These are phyloP conservation scores for Alternaria solani DNA, from an alignment of 2,329 filamentous ascomycete genomes.

Conservation along the genomic window DNA sequence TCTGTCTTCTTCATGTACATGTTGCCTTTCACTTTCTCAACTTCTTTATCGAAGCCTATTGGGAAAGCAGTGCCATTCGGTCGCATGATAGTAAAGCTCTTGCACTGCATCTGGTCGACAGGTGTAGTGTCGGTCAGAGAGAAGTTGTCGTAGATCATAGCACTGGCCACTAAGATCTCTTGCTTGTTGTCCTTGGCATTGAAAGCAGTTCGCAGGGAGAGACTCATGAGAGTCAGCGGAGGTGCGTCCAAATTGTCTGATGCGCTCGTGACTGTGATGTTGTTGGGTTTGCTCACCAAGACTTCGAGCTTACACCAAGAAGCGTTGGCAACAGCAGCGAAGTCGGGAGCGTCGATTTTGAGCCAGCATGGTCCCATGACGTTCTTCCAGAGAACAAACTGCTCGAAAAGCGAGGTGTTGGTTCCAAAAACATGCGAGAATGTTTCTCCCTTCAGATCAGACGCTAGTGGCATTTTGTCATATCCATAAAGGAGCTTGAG, in stretches of 20 bases:
- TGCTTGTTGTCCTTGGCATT: conserved; percentile 95
- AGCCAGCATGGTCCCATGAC: conserved; percentile 99
- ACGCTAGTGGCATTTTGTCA: conserved; percentile 77
- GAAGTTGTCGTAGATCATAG: conserved; percentile 90
- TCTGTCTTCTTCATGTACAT: conserved; percentile 86
- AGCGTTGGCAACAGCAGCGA: conserved; percentile 83
- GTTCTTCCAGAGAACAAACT: conserved; percentile 98
- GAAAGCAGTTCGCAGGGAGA: conserved; percentile 85
- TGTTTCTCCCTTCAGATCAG: conserved; percentile 78
- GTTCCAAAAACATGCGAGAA: conserved; percentile 94
- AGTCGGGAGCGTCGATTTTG: conserved; percentile 85
- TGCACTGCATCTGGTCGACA: conserved; percentile 85
- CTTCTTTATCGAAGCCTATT: conserved; percentile 82
- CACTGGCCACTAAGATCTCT: conserved; percentile 90
- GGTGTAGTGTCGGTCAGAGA: conserved; percentile 86
- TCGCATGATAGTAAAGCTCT: conserved; percentile 90
- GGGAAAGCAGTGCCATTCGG: conserved; percentile 81
- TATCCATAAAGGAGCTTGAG: conserved; percentile 97
- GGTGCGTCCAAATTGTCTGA: conserved; percentile 83
- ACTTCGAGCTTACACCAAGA: conserved; percentile 98
- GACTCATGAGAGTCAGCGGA: conserved; percentile 93
- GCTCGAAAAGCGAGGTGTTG: conserved; percentile 93
- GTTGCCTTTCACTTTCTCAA: conserved; percentile 75
- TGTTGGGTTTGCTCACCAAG: conserved; percentile 77
- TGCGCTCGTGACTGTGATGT: conserved; percentile 76